Evolutionary conservation across 495 filamentous ascomycete genomes (phyloP), one percentile per base, ranked within the genome.

Genomic region (Gamarada debralockiae): DNA sequence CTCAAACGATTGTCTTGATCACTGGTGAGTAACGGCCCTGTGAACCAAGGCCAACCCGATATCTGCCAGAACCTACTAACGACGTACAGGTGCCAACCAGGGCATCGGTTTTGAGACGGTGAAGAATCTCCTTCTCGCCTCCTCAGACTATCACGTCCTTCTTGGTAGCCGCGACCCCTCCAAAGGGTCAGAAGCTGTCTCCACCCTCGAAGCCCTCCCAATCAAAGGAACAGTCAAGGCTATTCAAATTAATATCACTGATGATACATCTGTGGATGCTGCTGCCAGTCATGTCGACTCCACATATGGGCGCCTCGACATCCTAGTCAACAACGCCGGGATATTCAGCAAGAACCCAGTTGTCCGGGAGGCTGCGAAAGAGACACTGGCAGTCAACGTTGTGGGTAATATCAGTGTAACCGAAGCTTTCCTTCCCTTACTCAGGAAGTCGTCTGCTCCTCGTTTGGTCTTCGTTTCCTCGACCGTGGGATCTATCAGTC

Each of bases 251-350:
- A 71, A 77, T 41, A 65, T 80, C 40, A 73, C 70, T 40, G 59
- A 66, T 18, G 69, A 77, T 36, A 43, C 25, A 25, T 73, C 68
- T 15, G 73, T 77, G 27, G 55, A 66, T 15, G 48, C 53, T 20
- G 75, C 75, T 22, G 66, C 65, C 3, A 43, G 60, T 3, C 48
- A 52, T 1, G 57, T 76, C 8, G 42, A 60, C 25, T 12, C 64
- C 9, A 63, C 57, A 12, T 63, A 53, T 25, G 71, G 73, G 1
- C 49, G 67, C 4, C 69, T 83, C 41, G 79, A 85, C 44, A 67
- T 83, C 0, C 63, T 85, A 4, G 72, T 83, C 15, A 81, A 82
- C 58, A 85, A 83, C 49, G 78, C 80, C 3, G 81, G 79, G 2
- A 76, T 68, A 34, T 66, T 68, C 7, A 69, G 70, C 21, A 33